These are phyloP conservation scores for Stagonosporopsis chrysanthemi DNA, from an alignment of 2,329 filamentous ascomycete species.

Conservation along the genomic window DNA sequence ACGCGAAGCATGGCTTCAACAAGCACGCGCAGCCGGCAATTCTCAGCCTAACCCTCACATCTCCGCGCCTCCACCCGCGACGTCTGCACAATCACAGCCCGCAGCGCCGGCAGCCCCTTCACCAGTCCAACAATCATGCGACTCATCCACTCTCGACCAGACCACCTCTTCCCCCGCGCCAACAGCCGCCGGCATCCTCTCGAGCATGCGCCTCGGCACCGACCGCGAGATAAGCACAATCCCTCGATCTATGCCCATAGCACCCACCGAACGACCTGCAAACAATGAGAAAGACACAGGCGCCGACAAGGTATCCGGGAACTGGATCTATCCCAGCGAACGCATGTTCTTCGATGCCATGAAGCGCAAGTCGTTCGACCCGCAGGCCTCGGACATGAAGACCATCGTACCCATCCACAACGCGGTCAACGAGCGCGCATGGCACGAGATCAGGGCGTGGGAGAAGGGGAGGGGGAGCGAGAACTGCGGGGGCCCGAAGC, in stretches of 20 bases:
- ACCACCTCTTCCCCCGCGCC: slow-evolving; percentile 32
- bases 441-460: slow-evolving; percentile 91
- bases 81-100: slow-evolving; percentile 1
- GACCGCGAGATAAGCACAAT: slow-evolving; percentile 57
- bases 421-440: slow-evolving; percentile 95
- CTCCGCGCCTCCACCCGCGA: slow-evolving; percentile 16
- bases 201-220: slow-evolving; percentile 44
- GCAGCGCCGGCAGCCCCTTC: slow-evolving; percentile 32
- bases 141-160: slow-evolving; percentile 49
- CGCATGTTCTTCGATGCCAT: slow-evolving; percentile 98
- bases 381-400: slow-evolving; percentile 77
- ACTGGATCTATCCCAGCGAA: slow-evolving; percentile 97
- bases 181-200: slow-evolving; percentile 29
- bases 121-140: slow-evolving; percentile 43
- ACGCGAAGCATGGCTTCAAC: slow-evolving; percentile 83
- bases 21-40: slow-evolving; percentile 62
- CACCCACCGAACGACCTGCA: slow-evolving; percentile 57
- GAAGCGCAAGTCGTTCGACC: slow-evolving; percentile 84
- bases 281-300: slow-evolving; percentile 78
- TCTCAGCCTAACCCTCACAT: slow-evolving; percentile 30
- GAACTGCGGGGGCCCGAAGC: slow-evolving; percentile 76
- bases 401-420: slow-evolving; percentile 97
- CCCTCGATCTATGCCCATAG: slow-evolving; percentile 39
- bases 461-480: slow-evolving; percentile 71
- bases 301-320: slow-evolving; percentile 72